Percentiles rank a stretch among this genome's conserved stretches.
phyloP scores from a whole-genome alignment of 2,329 filamentous ascomycete genomes.

The Stemphylium vesicarium region DNA sequence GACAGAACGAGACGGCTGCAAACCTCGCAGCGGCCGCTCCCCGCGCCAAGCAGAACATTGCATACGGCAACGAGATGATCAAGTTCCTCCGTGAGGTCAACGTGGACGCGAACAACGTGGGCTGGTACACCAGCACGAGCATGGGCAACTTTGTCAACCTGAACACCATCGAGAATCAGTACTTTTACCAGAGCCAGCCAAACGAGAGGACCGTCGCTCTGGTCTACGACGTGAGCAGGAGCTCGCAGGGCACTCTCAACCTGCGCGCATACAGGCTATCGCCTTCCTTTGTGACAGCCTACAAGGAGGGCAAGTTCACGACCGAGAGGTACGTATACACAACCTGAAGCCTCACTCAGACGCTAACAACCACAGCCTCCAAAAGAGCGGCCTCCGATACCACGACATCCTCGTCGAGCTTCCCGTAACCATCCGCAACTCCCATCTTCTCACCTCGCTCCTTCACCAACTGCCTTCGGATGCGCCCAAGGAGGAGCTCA shows the following conservation, averaged over 20 bases:
- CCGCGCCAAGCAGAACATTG: slow-evolving; percentile 84
- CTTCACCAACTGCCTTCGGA: slow-evolving; percentile 85
- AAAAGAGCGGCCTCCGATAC: slow-evolving; percentile 92
- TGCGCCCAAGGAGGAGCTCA: slow-evolving; percentile 69
- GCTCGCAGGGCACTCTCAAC: slow-evolving; percentile 87
- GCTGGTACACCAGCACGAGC: slow-evolving; percentile 98
- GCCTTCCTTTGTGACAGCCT: slow-evolving; percentile 84
- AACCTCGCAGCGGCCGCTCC: slow-evolving; percentile 85
- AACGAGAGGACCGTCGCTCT: slow-evolving; percentile 88
- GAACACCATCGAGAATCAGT: slow-evolving; percentile 97
- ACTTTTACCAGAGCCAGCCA: slow-evolving; percentile 90
- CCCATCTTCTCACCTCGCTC: slow-evolving; percentile 92
- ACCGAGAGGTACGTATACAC: slow-evolving; percentile 80
- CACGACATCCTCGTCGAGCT: slow-evolving; percentile 93
- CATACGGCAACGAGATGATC: slow-evolving; percentile 97
- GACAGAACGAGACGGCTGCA: slow-evolving; percentile 41
- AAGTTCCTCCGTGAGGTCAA: slow-evolving; percentile 96
- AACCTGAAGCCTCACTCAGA: neutral
- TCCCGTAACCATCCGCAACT: slow-evolving; percentile 91
- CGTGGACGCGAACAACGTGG: slow-evolving; percentile 95
- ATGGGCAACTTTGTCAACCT: slow-evolving; percentile 98
- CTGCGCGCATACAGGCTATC: slow-evolving; percentile 91
- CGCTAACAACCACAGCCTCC: slow-evolving; percentile 66
- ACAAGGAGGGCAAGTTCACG: slow-evolving; percentile 97
- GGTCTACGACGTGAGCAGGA: slow-evolving; percentile 94